Evolutionary conservation across 2,329 filamentous ascomycete species (phyloP).

Genomic region (Ophiocordyceps australis): DNA sequence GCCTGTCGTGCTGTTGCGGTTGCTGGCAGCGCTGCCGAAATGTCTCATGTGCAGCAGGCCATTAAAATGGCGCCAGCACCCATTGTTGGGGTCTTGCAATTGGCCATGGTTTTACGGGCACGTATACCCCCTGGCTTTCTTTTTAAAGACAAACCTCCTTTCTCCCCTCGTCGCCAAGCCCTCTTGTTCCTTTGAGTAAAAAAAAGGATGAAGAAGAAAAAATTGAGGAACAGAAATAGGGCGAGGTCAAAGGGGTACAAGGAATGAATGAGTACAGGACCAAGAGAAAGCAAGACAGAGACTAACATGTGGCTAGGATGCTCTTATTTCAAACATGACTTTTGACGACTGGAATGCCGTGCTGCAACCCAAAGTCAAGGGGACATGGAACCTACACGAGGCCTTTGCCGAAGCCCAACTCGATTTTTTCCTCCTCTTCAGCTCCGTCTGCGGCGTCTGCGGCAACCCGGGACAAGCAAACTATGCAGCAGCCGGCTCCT

Average conservation of each 20-base stretch:
- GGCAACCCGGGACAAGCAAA: constrained; percentile 19
- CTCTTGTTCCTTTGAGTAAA: too few relatives aligned
- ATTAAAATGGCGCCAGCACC: constrained; percentile 8
- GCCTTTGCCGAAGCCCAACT: constrained; percentile 5
- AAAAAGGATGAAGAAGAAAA: too few relatives aligned
- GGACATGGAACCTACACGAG: constrained; percentile 8
- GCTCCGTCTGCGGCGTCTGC: constrained; percentile 15
- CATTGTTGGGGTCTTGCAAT: constrained; percentile 16
- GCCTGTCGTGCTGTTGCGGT: constrained; percentile 1
- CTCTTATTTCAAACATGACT: background rate
- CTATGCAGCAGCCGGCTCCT: constrained; percentile 21
- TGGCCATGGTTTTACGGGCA: constrained; percentile 19
- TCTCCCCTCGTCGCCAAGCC: too few relatives aligned
- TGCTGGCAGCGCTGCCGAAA: constrained; percentile 1
- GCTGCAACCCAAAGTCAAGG: constrained; percentile 8
- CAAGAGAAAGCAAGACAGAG: too few relatives aligned
- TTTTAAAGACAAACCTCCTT: too few relatives aligned
- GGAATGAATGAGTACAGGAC: too few relatives aligned
- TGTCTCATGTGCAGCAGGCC: constrained; percentile 2
- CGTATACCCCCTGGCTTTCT: too few relatives aligned
- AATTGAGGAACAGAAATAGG: constrained; percentile 1
- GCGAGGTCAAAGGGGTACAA: too few relatives aligned
- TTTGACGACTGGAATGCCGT: constrained; percentile 1
- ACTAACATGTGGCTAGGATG: too few relatives aligned
- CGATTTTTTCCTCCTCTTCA: constrained; percentile 19